Evolutionary conservation across 2,329 filamentous ascomycete genomes (phyloP).

Genomic region (Colletotrichum echinochloae): DNA sequence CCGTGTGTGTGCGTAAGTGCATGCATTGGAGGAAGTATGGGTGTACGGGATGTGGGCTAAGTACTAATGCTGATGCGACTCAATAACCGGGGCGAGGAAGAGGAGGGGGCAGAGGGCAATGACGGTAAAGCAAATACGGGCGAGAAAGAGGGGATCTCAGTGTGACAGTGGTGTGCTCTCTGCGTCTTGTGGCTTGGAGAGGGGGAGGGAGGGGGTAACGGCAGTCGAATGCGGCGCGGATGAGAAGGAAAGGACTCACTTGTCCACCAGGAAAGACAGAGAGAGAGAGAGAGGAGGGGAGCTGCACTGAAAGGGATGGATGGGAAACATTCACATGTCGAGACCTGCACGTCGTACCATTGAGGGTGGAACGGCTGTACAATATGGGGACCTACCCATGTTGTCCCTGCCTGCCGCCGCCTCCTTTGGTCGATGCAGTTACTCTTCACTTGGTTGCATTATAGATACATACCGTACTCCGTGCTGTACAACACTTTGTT

Average conservation of each 20-base stretch:
- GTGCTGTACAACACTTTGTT: background rate
- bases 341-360: background rate
- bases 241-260: background rate
- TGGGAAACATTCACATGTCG: constrained; percentile 38
- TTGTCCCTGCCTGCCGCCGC: background rate
- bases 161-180: constrained; percentile 35
- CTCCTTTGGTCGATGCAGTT: background rate
- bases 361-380: background rate
- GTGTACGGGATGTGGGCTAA: background rate
- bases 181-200: constrained; percentile 26
- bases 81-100: background rate
- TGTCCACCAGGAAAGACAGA: background rate
- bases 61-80: constrained; percentile 6
- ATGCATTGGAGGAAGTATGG: background rate
- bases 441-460: constrained; percentile 1
- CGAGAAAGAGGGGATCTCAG: constrained; percentile 25
- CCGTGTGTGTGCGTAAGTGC: constrained; percentile 3
- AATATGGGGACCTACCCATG: constrained; percentile 14
- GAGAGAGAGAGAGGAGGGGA: background rate
- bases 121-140: constrained; percentile 30
- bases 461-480: background rate
- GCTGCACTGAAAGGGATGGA: background rate
- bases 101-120: background rate
- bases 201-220: background rate
- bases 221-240: background rate